phyloP scores from a whole-genome alignment of 78 protist species.

The Emiliania huxleyi region DNA sequence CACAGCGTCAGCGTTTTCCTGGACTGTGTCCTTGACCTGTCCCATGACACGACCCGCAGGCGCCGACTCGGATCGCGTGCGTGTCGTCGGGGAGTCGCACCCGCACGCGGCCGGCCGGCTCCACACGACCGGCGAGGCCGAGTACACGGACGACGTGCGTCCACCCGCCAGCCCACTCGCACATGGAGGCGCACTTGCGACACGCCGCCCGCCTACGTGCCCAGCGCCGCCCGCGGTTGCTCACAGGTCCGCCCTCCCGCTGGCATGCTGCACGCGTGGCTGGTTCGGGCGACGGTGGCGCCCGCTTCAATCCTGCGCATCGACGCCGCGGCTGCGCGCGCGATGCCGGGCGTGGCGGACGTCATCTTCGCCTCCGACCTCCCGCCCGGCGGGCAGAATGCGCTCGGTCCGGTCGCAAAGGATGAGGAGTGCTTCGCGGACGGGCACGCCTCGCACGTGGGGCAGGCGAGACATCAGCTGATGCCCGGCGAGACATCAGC shows the following conservation, averaged over 20 bases:
- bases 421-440: slow-evolving; percentile 81
- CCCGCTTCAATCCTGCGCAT: slow-evolving; percentile 52
- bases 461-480: too few species aligned
- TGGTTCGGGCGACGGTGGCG: slow-evolving; percentile 52
- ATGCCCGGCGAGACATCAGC: too few species aligned
- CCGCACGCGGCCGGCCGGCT: neutral
- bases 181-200: too few species aligned
- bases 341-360: slow-evolving; percentile 57
- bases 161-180: neutral
- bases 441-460: slow-evolving; percentile 40
- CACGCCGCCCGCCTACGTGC: too few species aligned
- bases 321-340: slow-evolving; percentile 44
- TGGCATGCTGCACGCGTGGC: slow-evolving; percentile 50
- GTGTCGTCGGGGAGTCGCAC: neutral
- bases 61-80: neutral
- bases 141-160: slow-evolving; percentile 44
- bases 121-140: slow-evolving; percentile 53
- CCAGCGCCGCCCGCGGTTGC: too few species aligned
- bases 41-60: too few species aligned
- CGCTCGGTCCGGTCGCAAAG: slow-evolving; percentile 58
- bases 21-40: too few species aligned
- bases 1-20: too few species aligned
- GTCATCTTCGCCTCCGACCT: slow-evolving; percentile 64
- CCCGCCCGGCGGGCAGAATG: slow-evolving; percentile 2
- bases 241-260: slow-evolving; percentile 30